Evolutionary conservation across 495 filamentous ascomycete species (phyloP).

Genomic region (Tetracladium setigerum): DNA sequence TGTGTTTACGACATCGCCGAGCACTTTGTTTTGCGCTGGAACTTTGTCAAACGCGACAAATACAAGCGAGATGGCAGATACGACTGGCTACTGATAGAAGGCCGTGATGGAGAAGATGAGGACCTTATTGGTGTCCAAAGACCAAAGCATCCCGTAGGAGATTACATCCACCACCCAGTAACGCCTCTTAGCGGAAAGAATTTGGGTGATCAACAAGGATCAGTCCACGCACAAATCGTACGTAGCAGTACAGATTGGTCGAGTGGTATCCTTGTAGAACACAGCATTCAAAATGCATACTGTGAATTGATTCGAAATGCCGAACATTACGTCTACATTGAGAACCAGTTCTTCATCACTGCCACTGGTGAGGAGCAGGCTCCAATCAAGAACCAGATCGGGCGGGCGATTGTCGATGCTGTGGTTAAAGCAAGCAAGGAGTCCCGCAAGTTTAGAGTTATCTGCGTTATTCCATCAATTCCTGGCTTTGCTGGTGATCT

Average conservation of each 20-base stretch:
- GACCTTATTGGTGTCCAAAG: constrained; percentile 81
- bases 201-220: constrained; percentile 50
- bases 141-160: constrained; percentile 77
- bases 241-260: constrained; percentile 90
- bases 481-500: constrained; percentile 93
- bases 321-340: constrained; percentile 90
- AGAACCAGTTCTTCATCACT: constrained; percentile 98
- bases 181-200: constrained; percentile 46
- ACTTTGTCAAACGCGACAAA: constrained; percentile 94
- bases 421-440: constrained; percentile 76
- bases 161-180: constrained; percentile 77
- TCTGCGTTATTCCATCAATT: constrained; percentile 81
- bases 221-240: constrained; percentile 73
- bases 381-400: constrained; percentile 83
- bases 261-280: constrained; percentile 83
- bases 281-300: constrained; percentile 91
- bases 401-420: constrained; percentile 82
- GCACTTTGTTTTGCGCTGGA: constrained; percentile 94
- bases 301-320: constrained; percentile 76
- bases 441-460: constrained; percentile 81
- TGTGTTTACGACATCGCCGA: constrained; percentile 93
- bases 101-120: constrained; percentile 72
- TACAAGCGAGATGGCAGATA: constrained; percentile 79
- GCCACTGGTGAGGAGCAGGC: constrained; percentile 81
- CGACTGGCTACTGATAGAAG: constrained; percentile 77